These are phyloP conservation scores for Lactifluus volemus DNA, from an alignment of 768 basidiomycete genomes.

Conservation along the genomic window DNA sequence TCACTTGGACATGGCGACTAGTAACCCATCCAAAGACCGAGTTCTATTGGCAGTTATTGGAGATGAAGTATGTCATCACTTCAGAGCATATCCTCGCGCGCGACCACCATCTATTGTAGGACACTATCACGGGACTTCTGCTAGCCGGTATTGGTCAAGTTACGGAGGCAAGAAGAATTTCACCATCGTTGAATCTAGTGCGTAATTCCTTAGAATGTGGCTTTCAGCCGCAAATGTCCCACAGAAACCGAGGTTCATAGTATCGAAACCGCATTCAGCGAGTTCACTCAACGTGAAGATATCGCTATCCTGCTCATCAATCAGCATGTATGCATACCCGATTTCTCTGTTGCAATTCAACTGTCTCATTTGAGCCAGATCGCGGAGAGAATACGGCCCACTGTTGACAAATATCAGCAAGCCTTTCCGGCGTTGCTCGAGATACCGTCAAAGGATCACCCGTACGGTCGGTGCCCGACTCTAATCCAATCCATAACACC, in stretches of 20 bases:
- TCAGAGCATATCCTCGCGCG: neutral
- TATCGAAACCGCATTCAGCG: conserved; percentile 89
- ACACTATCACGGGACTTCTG: conserved; percentile 92
- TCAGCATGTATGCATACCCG: conserved; percentile 69
- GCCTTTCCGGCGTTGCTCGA: conserved; percentile 95
- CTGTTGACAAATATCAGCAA: conserved; percentile 91
- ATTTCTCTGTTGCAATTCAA: neutral
- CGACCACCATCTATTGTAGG: conserved; percentile 41
- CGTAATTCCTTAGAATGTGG: neutral
- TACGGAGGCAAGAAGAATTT: conserved; percentile 94
- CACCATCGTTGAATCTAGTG: conserved; percentile 88
- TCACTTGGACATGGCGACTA: conserved; percentile 36
- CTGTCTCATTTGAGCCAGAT: conserved; percentile 43
- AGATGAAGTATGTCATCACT: conserved; percentile 63
- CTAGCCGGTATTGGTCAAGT: conserved; percentile 94
- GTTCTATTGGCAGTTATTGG: conserved; percentile 92
- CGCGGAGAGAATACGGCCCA: conserved; percentile 93
- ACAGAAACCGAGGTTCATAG: conserved; percentile 84
- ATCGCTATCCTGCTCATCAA: conserved; percentile 96
- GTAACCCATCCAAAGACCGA: conserved; percentile 64
- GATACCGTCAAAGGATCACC: conserved; percentile 97
- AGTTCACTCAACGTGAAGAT: conserved; percentile 90
- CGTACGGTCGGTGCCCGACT: conserved; percentile 62
- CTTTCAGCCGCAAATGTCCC: neutral
- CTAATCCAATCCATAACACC: neutral